Evolutionary conservation across 441 rosid species (phyloP), one percentile per base, ranked within the genome.

Genomic region (Pelargonium exstipulatum): DNA sequence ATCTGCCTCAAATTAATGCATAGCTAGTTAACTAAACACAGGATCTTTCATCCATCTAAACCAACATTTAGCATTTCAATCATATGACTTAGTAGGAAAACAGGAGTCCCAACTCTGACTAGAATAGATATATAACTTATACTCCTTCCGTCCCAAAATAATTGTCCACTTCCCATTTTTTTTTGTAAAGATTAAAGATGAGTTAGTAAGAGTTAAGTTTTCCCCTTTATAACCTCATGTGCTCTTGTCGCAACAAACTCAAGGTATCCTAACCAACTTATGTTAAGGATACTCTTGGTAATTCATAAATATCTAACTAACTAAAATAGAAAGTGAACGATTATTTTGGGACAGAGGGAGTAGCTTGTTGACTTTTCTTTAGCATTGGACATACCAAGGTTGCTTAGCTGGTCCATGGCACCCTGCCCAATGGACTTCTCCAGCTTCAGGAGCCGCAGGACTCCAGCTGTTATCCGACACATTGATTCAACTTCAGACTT

Each of bases 381-480:
- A 58, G 13, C 35, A 3, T 64, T n/a, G 68, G 71, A 62, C 79
- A 68, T 88, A 95, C 99, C 99, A 22, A 95, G 90, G 82, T 88
- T 95, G 92, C 89, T 87, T 61, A 95, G 95, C 77, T 95, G 95
- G 78, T 92, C 76, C 9, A 95, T 79, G 75, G 96, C 81, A 22
- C 85, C 83, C 73, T 82, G 93, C 62, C 99, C 97, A 64, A 95
- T 76, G 8, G 98, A 85, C 55, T 69, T 78, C 75, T 95, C 99
- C 68, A 95, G 86, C 83, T 89, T 90, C 75, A 95, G 90, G 69
- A 92, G 79, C 73, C 89, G 86, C 78, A 95, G 78, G 70, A 95
- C 73, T 64, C 96, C 96, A 49, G 96, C 99, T 53, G 88, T 80
- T 73, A 92, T 84, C 72, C 97, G 84, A 75, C 98, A 96, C 95